Evolutionary conservation across 768 basidiomycete species (phyloP), one percentile per base, ranked within the genome.

Genomic region (Vararia minispora): DNA sequence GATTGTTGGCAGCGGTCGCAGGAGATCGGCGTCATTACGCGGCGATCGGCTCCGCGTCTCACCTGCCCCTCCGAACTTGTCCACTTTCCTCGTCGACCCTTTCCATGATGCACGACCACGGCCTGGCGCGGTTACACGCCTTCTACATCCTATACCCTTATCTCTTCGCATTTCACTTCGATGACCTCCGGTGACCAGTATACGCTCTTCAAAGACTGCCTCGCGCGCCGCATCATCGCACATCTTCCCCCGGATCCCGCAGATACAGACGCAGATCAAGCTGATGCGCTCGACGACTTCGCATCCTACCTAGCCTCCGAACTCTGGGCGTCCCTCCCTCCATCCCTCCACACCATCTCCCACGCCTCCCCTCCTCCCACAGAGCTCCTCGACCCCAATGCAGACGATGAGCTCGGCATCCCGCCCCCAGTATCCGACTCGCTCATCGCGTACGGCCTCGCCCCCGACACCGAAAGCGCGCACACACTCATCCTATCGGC

Each of bases 261-360:
- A 3, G 23, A 27, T 6, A 32, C 25, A 3, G 39, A 28, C 6
- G 10, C 44, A 6, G 52, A 49, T 28, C 49, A 54, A 7, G 49
- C 50, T 23, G 52, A 58, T 22, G 58, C 61, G 5, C 58, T 76
- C 1, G 69, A 71, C 52, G 75, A 78, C 2, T 76, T 75, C 47
- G 54, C 65, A 0, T 59, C 61, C 0, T 78, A 72, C 45, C 65
- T 76, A 7, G 69, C 70, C 3, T 43, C 55, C 3, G 73, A 76
- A 52, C 52, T 64, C 4, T 76, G 73, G 72, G 42, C 59, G 11
- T 49, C 54, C 7, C 54, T 76, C 4, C 68, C 72, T 3, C 9
- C 17, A 4, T 13, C 47, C 3, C 44, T 71, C 6, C 62, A 57
- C 27, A 41, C 41, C 0, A 63, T 65, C 1, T 60, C 68, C 8